Conservation (phyloP, 306 rosid genomes). For the Comarum palustre region DNA sequence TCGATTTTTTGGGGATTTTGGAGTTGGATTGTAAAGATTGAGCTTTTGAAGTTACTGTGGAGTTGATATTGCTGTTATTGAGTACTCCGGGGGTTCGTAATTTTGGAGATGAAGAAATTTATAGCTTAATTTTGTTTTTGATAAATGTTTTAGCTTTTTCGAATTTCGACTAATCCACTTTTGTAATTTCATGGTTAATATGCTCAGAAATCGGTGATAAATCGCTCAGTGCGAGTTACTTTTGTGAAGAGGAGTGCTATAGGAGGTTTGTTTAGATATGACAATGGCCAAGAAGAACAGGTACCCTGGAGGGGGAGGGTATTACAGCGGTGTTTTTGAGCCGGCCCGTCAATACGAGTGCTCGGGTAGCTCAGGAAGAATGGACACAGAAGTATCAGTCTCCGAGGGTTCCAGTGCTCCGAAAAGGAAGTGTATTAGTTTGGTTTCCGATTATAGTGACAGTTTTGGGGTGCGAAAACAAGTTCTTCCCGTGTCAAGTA, state of each 20-base stretch:
- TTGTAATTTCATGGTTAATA: neutral
- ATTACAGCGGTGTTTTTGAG: constrained; percentile 44
- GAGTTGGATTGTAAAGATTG: neutral
- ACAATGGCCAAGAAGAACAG: constrained; percentile 46
- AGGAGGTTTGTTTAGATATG: constrained; percentile 14
- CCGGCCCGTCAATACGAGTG: constrained; percentile 71
- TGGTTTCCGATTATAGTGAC: constrained; percentile 40
- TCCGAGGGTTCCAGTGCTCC: constrained; percentile 68
- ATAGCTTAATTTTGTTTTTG: neutral
- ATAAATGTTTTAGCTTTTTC: neutral
- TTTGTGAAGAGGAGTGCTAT: constrained; percentile 11
- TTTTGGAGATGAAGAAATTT: neutral
- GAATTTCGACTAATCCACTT: neutral
- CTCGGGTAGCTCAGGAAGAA: constrained; percentile 68
- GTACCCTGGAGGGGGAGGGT: constrained; percentile 56
- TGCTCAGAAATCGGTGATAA: constrained; percentile 12
- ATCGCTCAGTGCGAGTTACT: constrained; percentile 7
- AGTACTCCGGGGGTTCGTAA: neutral
- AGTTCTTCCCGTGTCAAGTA: constrained; percentile 54
- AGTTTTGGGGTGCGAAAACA: constrained; percentile 41
- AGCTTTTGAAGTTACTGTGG: neutral
- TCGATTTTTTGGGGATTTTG: neutral
- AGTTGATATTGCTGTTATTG: neutral
- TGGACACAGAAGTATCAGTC: constrained; percentile 60
- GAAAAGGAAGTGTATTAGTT: constrained; percentile 53